phyloP scores from a whole-genome alignment of 257 asterid genomes.

The Nicotiana sylvestris region DNA sequence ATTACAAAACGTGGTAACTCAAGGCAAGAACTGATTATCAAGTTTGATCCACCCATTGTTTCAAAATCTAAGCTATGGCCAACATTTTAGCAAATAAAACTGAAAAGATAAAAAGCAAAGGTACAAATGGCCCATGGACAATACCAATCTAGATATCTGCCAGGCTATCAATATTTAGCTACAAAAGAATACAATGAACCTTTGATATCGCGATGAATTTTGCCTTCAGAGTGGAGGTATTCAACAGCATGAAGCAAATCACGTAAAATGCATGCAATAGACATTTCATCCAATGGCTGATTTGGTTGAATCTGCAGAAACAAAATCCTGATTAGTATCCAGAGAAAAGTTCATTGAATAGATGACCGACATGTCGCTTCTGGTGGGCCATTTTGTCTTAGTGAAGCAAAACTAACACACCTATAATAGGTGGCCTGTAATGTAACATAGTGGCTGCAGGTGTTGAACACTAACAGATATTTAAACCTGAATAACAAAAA shows the following conservation, averaged over 20 bases:
- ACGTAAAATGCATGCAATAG: slow-evolving; percentile 90
- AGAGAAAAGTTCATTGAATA: background rate
- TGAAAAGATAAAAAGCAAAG: background rate
- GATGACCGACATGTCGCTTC: background rate
- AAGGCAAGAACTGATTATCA: background rate
- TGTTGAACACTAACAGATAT: background rate
- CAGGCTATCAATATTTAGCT: background rate
- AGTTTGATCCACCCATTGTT: background rate
- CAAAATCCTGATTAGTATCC: slow-evolving; percentile 16
- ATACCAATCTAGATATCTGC: background rate
- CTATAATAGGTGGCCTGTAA: background rate
- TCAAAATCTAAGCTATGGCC: slow-evolving; percentile 3
- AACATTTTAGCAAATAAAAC: background rate
- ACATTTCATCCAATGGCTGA: slow-evolving; percentile 91
- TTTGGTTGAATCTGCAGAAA: slow-evolving; percentile 87
- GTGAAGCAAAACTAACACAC: background rate
- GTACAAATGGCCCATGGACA: slow-evolving; percentile 2
- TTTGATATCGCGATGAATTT: slow-evolving; percentile 98
- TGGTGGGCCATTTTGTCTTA: background rate
- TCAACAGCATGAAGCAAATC: slow-evolving; percentile 96
- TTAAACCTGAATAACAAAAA: background rate
- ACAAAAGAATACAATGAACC: slow-evolving; percentile 39
- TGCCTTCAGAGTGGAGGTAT: slow-evolving; percentile 95
- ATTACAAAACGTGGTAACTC: slow-evolving; percentile 1
- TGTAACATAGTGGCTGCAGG: background rate